A percentile compares a stretch with the other conserved stretches of the same genome.
These are phyloP conservation scores for Pezicula rhizophila DNA, from an alignment of 2,329 filamentous ascomycete genomes.

Conservation along the genomic window DNA sequence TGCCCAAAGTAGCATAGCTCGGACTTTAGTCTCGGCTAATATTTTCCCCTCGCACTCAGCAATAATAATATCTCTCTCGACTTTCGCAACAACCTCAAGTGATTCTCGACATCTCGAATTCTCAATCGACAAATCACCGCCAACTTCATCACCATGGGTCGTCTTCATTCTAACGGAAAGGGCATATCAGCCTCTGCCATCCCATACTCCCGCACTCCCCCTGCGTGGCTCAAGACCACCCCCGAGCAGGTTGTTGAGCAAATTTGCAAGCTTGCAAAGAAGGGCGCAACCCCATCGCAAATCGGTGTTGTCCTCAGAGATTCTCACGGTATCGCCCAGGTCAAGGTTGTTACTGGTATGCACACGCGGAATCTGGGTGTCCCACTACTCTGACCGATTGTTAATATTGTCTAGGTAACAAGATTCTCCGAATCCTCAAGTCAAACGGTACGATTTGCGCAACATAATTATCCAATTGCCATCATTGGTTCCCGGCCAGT, in stretches of 20 bases:
- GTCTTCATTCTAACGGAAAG: slow-evolving; percentile 99
- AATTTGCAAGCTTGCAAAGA: slow-evolving; percentile 98
- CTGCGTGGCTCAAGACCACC: slow-evolving; percentile 97
- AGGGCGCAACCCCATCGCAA: slow-evolving; percentile 97
- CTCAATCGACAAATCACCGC: slow-evolving; percentile 30
- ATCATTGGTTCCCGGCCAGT: slow-evolving; percentile 29
- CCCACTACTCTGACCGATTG: slow-evolving; percentile 10
- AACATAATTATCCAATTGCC: slow-evolving; percentile 13
- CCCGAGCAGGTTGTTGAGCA: slow-evolving; percentile 98
- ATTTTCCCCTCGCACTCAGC: background rate
- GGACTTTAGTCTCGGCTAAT: background rate
- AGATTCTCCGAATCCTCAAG: slow-evolving; percentile 99
- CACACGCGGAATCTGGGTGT: slow-evolving; percentile 1
- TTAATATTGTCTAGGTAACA: slow-evolving; percentile 71
- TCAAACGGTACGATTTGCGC: slow-evolving; percentile 72
- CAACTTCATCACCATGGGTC: slow-evolving; percentile 66
- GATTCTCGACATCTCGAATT: slow-evolving; percentile 16
- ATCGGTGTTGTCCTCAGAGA: slow-evolving; percentile 99
- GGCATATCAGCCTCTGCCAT: slow-evolving; percentile 93
- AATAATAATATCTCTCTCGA: background rate
- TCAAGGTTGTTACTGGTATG: slow-evolving; percentile 94
- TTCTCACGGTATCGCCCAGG: slow-evolving; percentile 95
- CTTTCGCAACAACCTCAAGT: slow-evolving; percentile 7
- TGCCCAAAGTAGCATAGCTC: background rate
- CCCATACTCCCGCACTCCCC: slow-evolving; percentile 90